Conservation (phyloP, 1,139 yeast genomes). For the Suhomyces taliae region DNA sequence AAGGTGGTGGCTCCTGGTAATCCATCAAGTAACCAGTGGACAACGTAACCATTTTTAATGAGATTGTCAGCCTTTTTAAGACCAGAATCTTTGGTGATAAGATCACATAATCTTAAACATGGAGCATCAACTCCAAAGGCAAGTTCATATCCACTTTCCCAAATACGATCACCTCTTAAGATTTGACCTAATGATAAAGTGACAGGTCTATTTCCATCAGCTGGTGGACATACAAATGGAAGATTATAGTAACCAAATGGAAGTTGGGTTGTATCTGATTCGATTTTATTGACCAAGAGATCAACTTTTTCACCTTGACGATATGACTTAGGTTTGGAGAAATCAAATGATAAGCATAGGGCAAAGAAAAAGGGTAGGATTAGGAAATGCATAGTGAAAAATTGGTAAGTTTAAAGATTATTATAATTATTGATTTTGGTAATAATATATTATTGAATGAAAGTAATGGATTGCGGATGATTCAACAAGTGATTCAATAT, state of each 20-base stretch:
- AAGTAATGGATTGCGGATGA: too few species aligned
- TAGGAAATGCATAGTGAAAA: neutral
- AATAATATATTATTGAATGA: too few species aligned
- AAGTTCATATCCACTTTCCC: conserved; percentile 70
- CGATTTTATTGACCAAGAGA: conserved; percentile 72
- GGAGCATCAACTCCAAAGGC: conserved; percentile 60
- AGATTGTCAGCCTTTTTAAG: conserved; percentile 59
- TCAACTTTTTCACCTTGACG: conserved; percentile 64
- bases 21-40: conserved; percentile 82
- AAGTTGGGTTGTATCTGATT: conserved; percentile 73
- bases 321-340: conserved; percentile 30
- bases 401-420: neutral
- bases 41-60: conserved; percentile 70
- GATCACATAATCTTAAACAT: conserved; percentile 69
- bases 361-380: neutral
- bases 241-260: conserved; percentile 77
- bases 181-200: conserved; percentile 77
- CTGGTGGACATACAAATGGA: conserved; percentile 80
- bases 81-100: conserved; percentile 51
- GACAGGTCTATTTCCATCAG: conserved; percentile 52
- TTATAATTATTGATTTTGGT: too few species aligned
- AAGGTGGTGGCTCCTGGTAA: conserved; percentile 90
- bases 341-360: conserved; percentile 6
- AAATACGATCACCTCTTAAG: conserved; percentile 75
- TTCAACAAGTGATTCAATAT: too few species aligned